These are phyloP conservation scores for Aspergillus neoniger DNA, from an alignment of 2,329 filamentous ascomycete species.

Conservation along the genomic window DNA sequence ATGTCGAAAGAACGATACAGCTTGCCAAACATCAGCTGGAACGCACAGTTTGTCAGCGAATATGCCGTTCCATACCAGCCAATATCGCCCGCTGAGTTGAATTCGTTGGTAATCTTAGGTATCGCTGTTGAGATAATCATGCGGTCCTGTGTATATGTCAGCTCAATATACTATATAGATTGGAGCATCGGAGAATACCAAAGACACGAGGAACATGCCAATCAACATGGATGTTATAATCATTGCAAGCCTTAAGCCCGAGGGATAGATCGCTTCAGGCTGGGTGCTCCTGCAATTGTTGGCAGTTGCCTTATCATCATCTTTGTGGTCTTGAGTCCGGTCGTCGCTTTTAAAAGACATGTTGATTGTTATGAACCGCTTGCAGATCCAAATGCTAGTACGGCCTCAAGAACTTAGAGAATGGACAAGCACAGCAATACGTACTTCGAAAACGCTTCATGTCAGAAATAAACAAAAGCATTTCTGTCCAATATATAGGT, in stretches of 20 bases:
- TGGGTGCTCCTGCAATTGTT: no score
- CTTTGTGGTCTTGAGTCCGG: neutral
- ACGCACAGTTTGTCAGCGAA: constrained; percentile 26
- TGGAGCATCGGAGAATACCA: neutral
- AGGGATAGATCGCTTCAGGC: neutral
- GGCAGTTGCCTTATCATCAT: neutral
- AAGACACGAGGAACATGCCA: neutral
- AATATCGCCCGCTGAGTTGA: constrained; percentile 1
- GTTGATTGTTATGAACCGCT: neutral
- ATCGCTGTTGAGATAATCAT: constrained; percentile 38
- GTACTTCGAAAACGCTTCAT: no score
- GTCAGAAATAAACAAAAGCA: no score
- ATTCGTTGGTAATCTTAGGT: constrained; percentile 37
- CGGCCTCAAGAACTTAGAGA: no score
- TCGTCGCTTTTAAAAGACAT: neutral
- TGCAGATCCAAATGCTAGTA: no score
- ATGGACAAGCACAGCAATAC: no score
- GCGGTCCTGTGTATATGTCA: constrained; percentile 37
- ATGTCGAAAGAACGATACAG: constrained; percentile 39
- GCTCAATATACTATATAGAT: neutral
- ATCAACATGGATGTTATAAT: neutral
- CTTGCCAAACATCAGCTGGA: constrained; percentile 41
- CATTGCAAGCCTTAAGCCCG: neutral
- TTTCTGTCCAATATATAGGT: neutral
- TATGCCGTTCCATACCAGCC: constrained; percentile 13